Evolutionary conservation across 768 basidiomycete species (phyloP).

Genomic region (Symmetrospora coprosmae): DNA sequence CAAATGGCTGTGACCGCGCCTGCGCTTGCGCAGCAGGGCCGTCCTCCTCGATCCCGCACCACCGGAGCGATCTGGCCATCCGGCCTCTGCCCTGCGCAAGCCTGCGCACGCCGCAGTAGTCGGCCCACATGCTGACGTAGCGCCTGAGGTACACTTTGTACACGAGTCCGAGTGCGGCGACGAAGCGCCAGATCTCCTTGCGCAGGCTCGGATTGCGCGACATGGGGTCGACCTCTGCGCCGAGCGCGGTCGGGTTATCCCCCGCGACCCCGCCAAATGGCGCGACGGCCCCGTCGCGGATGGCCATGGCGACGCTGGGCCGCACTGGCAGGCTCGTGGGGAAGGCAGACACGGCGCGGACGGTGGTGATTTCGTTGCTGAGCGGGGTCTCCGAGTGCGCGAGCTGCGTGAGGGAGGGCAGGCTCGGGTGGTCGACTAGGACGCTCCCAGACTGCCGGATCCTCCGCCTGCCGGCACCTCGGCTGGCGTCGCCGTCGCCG

Average conservation of each 20-base stretch:
- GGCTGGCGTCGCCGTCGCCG: neutral
- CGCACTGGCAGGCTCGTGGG: too few species aligned
- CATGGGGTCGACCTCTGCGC: constrained; percentile 11
- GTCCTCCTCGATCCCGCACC: neutral
- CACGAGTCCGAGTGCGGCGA: neutral
- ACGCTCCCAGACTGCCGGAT: neutral
- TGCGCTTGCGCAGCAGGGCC: neutral
- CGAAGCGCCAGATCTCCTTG: constrained; percentile 17
- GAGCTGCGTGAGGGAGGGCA: neutral
- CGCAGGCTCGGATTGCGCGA: constrained; percentile 9
- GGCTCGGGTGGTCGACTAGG: neutral
- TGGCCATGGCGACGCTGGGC: too few species aligned
- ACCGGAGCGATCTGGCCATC: neutral
- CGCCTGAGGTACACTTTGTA: constrained; percentile 7
- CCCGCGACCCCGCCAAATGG: too few species aligned
- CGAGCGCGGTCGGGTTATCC: too few species aligned
- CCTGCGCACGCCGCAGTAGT: neutral
- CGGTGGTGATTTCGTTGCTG: too few species aligned
- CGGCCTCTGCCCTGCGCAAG: neutral
- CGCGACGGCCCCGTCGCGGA: too few species aligned
- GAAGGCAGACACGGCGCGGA: too few species aligned
- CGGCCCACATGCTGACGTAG: neutral
- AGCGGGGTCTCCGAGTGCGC: too few species aligned
- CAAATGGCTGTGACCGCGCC: neutral
- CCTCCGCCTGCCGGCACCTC: too few species aligned